These are phyloP conservation scores for Neofusicoccum kwambonambiense DNA, from an alignment of 2,329 filamentous ascomycete genomes.

Conservation along the genomic window DNA sequence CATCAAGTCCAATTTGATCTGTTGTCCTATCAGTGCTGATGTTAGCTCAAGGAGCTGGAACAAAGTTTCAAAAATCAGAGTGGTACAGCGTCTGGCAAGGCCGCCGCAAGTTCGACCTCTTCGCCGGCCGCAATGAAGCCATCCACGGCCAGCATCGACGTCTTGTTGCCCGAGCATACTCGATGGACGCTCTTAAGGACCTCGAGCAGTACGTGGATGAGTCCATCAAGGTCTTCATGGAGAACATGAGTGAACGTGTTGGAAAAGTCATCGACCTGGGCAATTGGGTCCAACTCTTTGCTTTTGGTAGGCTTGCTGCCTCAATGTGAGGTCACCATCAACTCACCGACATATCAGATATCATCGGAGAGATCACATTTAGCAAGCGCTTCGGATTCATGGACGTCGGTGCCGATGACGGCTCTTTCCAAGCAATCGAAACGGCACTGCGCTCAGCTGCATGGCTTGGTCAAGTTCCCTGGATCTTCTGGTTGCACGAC, in stretches of 20 bases:
- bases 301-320: constrained; percentile 32
- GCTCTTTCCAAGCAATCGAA: constrained; percentile 36
- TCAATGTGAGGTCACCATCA: too few species aligned
- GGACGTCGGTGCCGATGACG: constrained; percentile 34
- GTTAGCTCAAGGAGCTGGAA: constrained; percentile 31
- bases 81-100: constrained; percentile 45
- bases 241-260: constrained; percentile 29
- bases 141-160: constrained; percentile 37
- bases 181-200: constrained; percentile 38
- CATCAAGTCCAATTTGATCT: not conserved
- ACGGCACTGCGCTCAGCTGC: constrained; percentile 31
- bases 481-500: constrained; percentile 36
- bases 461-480: constrained; percentile 42
- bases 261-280: constrained; percentile 33
- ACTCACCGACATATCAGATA: constrained; percentile 26
- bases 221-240: constrained; percentile 35
- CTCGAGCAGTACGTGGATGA: constrained; percentile 43
- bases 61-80: constrained; percentile 41
- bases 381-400: constrained; percentile 39
- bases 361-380: constrained; percentile 44
- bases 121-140: constrained; percentile 37
- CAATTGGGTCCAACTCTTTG: constrained; percentile 42
- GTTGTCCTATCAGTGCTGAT: not conserved
- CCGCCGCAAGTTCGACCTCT: constrained; percentile 40
- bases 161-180: constrained; percentile 36